Conservation (phyloP, 306 rosid species). For the Sesbania bispinosa region DNA sequence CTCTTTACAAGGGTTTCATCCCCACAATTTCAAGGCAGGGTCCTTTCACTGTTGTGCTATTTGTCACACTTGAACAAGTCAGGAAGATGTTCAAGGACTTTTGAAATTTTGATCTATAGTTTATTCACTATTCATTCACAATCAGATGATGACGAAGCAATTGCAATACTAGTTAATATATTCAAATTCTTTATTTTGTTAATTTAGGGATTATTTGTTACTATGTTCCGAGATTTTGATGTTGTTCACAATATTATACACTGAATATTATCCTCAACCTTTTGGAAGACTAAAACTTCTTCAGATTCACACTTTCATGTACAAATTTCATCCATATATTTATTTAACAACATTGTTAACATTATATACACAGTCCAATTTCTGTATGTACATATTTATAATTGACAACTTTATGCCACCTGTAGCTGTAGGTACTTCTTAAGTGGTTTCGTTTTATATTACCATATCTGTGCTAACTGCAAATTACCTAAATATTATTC, state of each 20-base stretch:
- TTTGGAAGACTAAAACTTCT: neutral
- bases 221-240: neutral
- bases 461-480: too few species aligned
- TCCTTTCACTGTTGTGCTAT: conserved; percentile 80
- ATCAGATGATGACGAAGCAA: conserved; percentile 11
- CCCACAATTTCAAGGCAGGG: conserved; percentile 89
- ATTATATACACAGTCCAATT: too few species aligned
- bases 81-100: conserved; percentile 56
- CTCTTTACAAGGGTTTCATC: conserved; percentile 80
- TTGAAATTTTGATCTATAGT: conserved; percentile 29
- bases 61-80: conserved; percentile 84
- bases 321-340: neutral
- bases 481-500: too few species aligned
- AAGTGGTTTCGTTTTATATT: too few species aligned
- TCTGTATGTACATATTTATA: too few species aligned
- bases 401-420: too few species aligned
- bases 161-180: neutral
- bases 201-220: neutral
- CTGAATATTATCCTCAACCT: neutral
- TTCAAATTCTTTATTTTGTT: neutral
- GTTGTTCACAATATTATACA: neutral
- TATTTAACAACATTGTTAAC: neutral
- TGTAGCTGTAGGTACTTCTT: too few species aligned
- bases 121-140: too few species aligned
- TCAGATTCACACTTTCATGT: neutral